phyloP scores from a whole-genome alignment of 495 filamentous ascomycete genomes.

The Aspergillus indologenus region DNA sequence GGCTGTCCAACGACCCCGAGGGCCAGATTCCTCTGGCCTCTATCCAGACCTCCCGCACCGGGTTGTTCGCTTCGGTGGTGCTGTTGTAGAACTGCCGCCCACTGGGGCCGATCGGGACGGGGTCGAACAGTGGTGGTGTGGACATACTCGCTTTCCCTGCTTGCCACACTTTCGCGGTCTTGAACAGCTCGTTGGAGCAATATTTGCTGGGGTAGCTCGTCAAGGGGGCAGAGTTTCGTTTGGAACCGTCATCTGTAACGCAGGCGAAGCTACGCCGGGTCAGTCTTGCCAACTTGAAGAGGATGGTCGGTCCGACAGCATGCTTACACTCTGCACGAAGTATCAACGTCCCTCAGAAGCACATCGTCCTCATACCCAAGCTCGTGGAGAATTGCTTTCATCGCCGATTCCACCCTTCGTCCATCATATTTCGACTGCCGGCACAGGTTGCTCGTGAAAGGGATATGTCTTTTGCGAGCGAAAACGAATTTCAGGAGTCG shows the following conservation, averaged over 20 bases:
- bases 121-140: conserved; percentile 45
- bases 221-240: conserved; percentile 37
- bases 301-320: not conserved
- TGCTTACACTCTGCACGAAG: conserved; percentile 37
- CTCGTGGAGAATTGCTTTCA: conserved; percentile 39
- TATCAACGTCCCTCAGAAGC: conserved; percentile 37
- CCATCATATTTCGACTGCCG: conserved; percentile 38
- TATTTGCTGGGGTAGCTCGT: conserved; percentile 43
- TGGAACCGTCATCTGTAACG: conserved; percentile 38
- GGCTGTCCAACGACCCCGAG: conserved; percentile 27
- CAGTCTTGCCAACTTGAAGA: not conserved
- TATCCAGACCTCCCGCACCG: conserved; percentile 43
- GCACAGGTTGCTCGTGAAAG: conserved; percentile 27
- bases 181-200: conserved; percentile 34
- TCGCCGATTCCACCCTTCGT: conserved; percentile 34
- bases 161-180: conserved; percentile 45
- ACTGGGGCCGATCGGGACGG: conserved; percentile 35
- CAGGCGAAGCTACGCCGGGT: conserved; percentile 45
- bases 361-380: conserved; percentile 35
- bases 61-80: conserved; percentile 43
- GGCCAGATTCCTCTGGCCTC: conserved; percentile 42
- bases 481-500: conserved; percentile 36
- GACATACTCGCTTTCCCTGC: conserved; percentile 45
- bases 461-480: conserved; percentile 30
- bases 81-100: conserved; percentile 41